Conservation (phyloP, 225 moss, liverwort and hornwort species). For the Asterella californica region DNA sequence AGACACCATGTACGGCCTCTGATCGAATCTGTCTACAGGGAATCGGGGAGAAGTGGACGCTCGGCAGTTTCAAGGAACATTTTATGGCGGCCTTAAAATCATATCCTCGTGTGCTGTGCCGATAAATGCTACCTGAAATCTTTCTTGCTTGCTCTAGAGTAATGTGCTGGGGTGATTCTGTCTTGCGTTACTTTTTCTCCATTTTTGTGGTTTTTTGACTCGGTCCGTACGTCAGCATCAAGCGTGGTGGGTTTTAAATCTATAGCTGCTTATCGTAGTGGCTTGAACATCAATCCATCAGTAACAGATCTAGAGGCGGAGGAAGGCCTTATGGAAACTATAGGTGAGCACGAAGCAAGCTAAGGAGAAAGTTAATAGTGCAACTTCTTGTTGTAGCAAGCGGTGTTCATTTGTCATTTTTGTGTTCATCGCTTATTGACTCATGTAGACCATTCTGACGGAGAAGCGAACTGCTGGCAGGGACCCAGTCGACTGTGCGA, state of each 20-base stretch:
- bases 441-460: neutral
- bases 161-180: neutral
- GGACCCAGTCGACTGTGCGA: constrained; percentile 44
- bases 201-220: constrained; percentile 42
- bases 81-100: constrained; percentile 74
- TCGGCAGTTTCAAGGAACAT: constrained; percentile 70
- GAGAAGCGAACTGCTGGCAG: constrained; percentile 14
- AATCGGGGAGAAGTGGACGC: constrained; percentile 64
- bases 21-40: constrained; percentile 33
- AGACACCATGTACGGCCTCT: neutral
- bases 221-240: constrained; percentile 53
- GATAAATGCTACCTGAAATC: neutral
- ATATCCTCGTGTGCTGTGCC: constrained; percentile 49
- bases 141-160: neutral
- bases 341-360: constrained; percentile 33
- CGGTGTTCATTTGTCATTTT: neutral
- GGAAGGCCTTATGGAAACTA: constrained; percentile 60
- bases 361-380: neutral
- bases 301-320: constrained; percentile 80
- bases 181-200: neutral
- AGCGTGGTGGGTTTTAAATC: constrained; percentile 88
- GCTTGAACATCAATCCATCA: constrained; percentile 73
- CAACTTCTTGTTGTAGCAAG: neutral
- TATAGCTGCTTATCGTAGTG: constrained; percentile 95
- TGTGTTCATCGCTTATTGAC: neutral